Evolutionary conservation across 75 land plant species (phyloP).

Genomic region (Sequoiadendron giganteum): DNA sequence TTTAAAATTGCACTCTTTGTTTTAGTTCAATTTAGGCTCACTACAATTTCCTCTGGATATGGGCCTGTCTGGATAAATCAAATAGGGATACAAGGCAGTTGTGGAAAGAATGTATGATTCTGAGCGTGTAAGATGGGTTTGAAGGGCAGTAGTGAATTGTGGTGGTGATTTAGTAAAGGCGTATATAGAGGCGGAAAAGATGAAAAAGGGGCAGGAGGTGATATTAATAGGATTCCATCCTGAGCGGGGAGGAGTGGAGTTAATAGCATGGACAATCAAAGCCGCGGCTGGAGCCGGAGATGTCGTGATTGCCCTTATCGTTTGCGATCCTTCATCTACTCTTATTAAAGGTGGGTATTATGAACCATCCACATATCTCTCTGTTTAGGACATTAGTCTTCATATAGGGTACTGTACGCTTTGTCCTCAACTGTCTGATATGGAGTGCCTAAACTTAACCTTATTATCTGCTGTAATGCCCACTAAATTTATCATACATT

Average conservation of each 20-base stretch:
- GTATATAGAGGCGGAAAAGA: neutral
- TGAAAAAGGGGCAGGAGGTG: neutral
- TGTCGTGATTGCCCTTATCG: neutral
- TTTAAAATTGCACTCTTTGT: neutral
- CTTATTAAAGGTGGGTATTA: neutral
- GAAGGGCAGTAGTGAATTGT: neutral
- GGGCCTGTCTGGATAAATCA: neutral
- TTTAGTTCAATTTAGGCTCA: too few species aligned
- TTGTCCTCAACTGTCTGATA: neutral
- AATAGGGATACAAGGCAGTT: neutral
- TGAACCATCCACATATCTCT: neutral
- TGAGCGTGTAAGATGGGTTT: neutral
- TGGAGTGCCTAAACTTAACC: neutral
- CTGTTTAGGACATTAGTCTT: neutral
- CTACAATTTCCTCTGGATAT: neutral
- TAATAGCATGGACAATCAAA: neutral
- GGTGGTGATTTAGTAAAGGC: neutral
- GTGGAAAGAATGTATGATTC: neutral
- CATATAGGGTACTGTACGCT: neutral
- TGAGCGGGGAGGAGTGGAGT: neutral
- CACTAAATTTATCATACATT: neutral
- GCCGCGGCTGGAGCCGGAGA: constrained; percentile 10
- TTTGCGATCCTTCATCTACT: constrained; percentile 1
- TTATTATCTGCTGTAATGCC: neutral
- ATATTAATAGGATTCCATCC: constrained; percentile 9